Base-by-base conservation (phyloP, 1,284 basidiomycete species). In the Butyriboletus appendiculatus region DNA sequence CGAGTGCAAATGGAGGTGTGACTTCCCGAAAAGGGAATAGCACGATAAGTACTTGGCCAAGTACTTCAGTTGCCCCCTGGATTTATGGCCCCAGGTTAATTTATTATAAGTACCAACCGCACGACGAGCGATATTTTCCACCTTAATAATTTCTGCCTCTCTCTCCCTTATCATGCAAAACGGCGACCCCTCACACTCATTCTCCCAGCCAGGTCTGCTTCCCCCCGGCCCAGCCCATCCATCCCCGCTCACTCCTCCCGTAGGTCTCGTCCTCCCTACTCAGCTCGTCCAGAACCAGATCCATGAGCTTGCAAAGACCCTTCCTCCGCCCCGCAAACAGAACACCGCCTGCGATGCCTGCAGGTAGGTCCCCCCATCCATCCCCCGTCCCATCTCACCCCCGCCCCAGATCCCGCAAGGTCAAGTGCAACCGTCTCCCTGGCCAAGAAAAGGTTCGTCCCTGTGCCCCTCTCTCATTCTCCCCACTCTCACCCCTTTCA, bases 281-380 rank as follows among this genome's bases (percentile, higher is more conserved):
- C 80, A 78, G 52, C 78, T 81, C 44, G 79, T 88, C 65, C 88
- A 90, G 75, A 86, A 83, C 63, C 85, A 89, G 70, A 85, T 89
- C 47, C 84, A 88, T 64, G 88, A 90, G 62, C 80, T 88, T 38
- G 84, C 86, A 48, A 88, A 88, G 74, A 81, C 84, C 0, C 77
- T 88, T 0, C 86, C 88, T 2, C 86, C 88, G 18, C 86, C 90
- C 3, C 76, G 89, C 53, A 93, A 92, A 68, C 92, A 95, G 75
- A 95, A 95, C 68, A 91, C 92, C 22, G 92, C 92, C 24, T 95
- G 92, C 70, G 92, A 95, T 75, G 88, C 89, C 48, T 94, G 92
- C 80, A 85, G 87, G 86, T 86, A 14, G 62, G 56, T 46, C 26
- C 3, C 2, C 3, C n/a, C 0, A 9, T 15, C n/a, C 42, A 4